Evolutionary conservation across 192 early-diverging fungal genomes (phyloP).

Genomic region (Martensiomyces pterosporus): DNA sequence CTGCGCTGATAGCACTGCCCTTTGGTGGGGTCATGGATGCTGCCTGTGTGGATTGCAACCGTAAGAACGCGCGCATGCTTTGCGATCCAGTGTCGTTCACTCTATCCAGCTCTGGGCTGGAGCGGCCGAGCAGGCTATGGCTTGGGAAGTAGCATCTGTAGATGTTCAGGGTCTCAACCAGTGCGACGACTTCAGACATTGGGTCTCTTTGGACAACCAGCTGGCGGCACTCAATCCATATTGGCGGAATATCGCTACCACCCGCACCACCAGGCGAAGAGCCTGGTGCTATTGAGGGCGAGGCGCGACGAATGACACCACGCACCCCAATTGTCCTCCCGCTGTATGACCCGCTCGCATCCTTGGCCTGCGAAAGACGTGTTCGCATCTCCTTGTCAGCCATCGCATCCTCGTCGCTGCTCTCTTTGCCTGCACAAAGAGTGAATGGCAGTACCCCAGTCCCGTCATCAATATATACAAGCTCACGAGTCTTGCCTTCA

Average conservation of each 20-base stretch:
- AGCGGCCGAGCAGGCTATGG: no score
- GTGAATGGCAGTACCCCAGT: slow-evolving; percentile 2
- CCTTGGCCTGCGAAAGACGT: background rate
- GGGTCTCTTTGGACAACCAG: background rate
- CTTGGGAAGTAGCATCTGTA: slow-evolving; percentile 2
- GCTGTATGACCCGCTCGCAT: background rate
- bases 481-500: background rate
- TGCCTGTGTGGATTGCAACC: background rate
- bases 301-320: slow-evolving; percentile 1
- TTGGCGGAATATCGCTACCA: background rate
- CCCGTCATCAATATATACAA: background rate
- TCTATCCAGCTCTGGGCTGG: no score
- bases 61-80: background rate
- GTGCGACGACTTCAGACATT: background rate
- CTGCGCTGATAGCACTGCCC: no score
- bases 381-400: background rate
- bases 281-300: no score
- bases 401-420: background rate
- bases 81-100: no score
- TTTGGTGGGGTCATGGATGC: no score
- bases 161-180: background rate
- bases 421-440: no score
- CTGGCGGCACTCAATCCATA: slow-evolving; percentile 2
- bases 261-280: background rate
- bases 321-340: background rate